phyloP scores from a whole-genome alignment of 2,329 filamentous ascomycete genomes.

The Calonectria pteridis region DNA sequence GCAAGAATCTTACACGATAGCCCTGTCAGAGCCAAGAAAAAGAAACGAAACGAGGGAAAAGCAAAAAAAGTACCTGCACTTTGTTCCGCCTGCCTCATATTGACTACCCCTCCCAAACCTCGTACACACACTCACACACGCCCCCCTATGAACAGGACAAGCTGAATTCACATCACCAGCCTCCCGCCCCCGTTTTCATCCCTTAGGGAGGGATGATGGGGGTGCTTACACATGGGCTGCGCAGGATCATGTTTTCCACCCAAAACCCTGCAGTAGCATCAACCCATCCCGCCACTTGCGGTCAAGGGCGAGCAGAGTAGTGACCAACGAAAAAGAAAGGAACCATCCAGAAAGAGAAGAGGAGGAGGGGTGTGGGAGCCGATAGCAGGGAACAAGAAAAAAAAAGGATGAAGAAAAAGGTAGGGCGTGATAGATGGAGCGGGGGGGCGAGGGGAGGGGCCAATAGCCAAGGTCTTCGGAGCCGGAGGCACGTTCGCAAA shows the following conservation, averaged over 20 bases:
- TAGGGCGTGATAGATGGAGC: background rate
- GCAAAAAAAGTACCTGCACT: constrained; percentile 1
- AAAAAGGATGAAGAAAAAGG: background rate
- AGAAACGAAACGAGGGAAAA: background rate
- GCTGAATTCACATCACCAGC: constrained; percentile 14
- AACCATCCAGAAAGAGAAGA: background rate
- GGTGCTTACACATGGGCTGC: background rate
- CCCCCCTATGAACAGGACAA: background rate
- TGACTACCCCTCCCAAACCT: background rate
- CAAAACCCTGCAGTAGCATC: constrained; percentile 4
- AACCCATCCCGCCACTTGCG: background rate
- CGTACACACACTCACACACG: background rate
- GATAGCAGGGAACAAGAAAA: background rate
- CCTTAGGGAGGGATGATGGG: background rate
- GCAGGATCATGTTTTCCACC: constrained; percentile 4
- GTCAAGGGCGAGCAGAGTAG: background rate
- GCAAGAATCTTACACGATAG: constrained; percentile 4
- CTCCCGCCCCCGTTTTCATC: background rate
- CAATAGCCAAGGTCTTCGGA: background rate
- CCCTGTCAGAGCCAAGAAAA: constrained; percentile 5
- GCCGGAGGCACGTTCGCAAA: constrained; percentile 10
- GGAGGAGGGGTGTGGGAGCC: constrained; percentile 4
- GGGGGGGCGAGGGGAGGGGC: background rate
- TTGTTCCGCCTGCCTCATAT: constrained; percentile 6
- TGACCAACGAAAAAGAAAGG: background rate